phyloP scores from a whole-genome alignment of 805 yeast genomes.

The Candida multigemmis region DNA sequence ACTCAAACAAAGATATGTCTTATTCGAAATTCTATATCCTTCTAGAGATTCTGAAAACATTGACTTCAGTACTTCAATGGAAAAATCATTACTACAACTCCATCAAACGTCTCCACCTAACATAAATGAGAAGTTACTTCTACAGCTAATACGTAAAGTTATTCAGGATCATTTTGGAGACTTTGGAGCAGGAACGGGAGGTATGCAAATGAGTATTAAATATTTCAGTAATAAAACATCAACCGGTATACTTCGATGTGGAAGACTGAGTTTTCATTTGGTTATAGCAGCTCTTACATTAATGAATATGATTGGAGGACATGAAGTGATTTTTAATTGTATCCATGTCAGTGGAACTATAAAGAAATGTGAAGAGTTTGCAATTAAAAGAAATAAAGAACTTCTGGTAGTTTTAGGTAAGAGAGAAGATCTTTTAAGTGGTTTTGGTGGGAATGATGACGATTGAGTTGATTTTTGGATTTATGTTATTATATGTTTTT shows the following conservation, averaged over 20 bases:
- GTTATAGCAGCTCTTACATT: constrained; percentile 62
- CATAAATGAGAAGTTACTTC: constrained; percentile 40
- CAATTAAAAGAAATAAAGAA: constrained; percentile 40
- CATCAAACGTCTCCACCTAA: constrained; percentile 43
- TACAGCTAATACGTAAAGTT: constrained; percentile 44
- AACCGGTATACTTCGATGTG: constrained; percentile 75
- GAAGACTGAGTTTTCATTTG: constrained; percentile 51
- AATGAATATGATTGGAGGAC: constrained; percentile 41
- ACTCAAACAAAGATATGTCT: constrained; percentile 72
- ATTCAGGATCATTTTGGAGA: constrained; percentile 71
- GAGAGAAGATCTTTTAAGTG: no score
- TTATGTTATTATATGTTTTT: no score
- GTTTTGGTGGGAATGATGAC: no score
- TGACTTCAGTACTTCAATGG: constrained; percentile 17
- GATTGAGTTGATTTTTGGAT: no score
- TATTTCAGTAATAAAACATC: constrained; percentile 77
- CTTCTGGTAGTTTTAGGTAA: constrained; percentile 11
- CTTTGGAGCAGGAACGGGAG: constrained; percentile 57
- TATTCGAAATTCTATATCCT: constrained; percentile 74
- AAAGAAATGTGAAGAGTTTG: constrained; percentile 67
- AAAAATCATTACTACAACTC: constrained; percentile 32
- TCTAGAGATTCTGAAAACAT: constrained; percentile 13
- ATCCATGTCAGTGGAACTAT: constrained; percentile 80
- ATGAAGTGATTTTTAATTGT: constrained; percentile 47
- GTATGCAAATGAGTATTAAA: constrained; percentile 54